Percentiles rank a stretch among this genome's conserved stretches.
These are phyloP conservation scores for Sclerotiophoma versabilis DNA, from an alignment of 2,329 filamentous ascomycete genomes.

Conservation along the genomic window DNA sequence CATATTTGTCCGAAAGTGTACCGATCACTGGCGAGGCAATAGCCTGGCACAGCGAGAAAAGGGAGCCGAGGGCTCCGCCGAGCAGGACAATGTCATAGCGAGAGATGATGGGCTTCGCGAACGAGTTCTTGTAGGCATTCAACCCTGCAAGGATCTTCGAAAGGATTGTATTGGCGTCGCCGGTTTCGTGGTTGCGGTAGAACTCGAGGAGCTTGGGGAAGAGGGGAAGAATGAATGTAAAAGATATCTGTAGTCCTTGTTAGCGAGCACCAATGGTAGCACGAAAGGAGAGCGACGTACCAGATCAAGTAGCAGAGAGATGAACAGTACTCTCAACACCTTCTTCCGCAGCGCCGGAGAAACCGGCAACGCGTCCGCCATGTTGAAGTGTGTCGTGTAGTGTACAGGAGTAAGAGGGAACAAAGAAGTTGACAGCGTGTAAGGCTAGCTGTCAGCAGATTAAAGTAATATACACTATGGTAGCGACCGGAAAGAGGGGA, in stretches of 20 bases:
- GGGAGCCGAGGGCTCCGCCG: constrained; percentile 88
- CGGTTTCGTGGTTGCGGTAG: constrained; percentile 84
- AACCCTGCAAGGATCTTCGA: constrained; percentile 81
- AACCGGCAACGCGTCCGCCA: constrained; percentile 41
- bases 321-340: constrained; percentile 85
- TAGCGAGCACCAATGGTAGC: constrained; percentile 14
- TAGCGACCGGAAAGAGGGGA: constrained; percentile 27
- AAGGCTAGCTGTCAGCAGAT: constrained; percentile 17
- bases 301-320: constrained; percentile 87
- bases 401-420: neutral
- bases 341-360: constrained; percentile 68
- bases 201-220: constrained; percentile 96
- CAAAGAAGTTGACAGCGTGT: constrained; percentile 19
- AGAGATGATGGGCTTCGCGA: constrained; percentile 90
- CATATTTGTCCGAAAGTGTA: constrained; percentile 84
- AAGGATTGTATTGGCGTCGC: constrained; percentile 69
- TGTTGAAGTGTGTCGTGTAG: constrained; percentile 11
- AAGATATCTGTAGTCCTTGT: constrained; percentile 76
- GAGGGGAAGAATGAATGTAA: constrained; percentile 96
- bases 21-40: constrained; percentile 92
- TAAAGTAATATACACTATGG: constrained; percentile 21
- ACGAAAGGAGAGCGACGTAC: constrained; percentile 61
- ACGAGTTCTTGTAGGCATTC: constrained; percentile 93
- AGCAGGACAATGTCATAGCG: constrained; percentile 97
- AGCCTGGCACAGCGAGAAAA: constrained; percentile 93